Evolutionary conservation across 2,329 filamentous ascomycete species (phyloP), one percentile per base, ranked within the genome.

Genomic region (Claviceps fusiformis): DNA sequence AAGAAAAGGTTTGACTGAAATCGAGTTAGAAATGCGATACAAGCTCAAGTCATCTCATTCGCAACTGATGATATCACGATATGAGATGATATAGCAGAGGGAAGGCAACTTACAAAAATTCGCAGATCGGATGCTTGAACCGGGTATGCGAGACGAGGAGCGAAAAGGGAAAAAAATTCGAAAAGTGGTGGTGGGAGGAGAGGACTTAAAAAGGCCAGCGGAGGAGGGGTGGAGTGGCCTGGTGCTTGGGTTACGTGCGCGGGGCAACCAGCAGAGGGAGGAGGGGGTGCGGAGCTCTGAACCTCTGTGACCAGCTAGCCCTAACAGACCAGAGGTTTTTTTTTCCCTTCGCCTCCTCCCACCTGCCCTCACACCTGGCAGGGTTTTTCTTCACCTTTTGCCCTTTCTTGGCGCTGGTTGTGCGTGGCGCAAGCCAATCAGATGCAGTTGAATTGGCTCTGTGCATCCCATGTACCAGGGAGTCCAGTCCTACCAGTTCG

Each of bases 101-200:
- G 56, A 54, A 54, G 58, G 3, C 43, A 52, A 66, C 67, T 55
- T 67, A 69, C 68, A 67, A 66, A 67, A 65, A 70, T 63, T 70
- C 68, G 69, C 69, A 71, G 69, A 64, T 69, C 67, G 69, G 69
- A 70, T 70, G 69, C 69, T 70, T 71, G 68, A 70, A 71, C 69
- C 68, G 67, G 69, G 69, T 71, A 71, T 71, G 69, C 69, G 68
- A 69, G 69, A 71, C 68, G 65, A 71, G 62, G 69, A 71, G 67
- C 66, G 64, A 62, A 69, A 69, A 65, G 60, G 61, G 63, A 67
- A 59, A 68, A 70, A 68, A 65, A 60, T 62, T 61, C 61, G 50
- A 64, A 69, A 65, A 61, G 58, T 58, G 63, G 62, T 58, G 66
- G 70, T 65, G 69, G 68, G 68, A 66, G 66, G 64, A 66, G 61